A percentile compares a stretch with the other conserved stretches of the same genome.
phyloP scores from a whole-genome alignment of 371 early-diverging fungal species.

The Phascolomyces articulosus region DNA sequence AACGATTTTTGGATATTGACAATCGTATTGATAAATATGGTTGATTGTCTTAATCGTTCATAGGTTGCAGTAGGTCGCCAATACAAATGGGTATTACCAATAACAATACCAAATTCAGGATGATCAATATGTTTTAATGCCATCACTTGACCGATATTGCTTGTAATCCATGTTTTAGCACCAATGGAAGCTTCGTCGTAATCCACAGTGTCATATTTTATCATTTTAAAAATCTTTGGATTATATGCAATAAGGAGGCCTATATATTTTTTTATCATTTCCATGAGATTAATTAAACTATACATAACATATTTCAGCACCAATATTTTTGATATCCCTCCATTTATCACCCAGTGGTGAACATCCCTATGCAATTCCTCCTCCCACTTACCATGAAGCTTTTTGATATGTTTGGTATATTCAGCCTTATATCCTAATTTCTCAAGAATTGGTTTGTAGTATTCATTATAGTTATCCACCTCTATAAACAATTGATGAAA shows the following conservation, averaged over 20 bases:
- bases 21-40: constrained; percentile 30
- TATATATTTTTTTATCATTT: neutral
- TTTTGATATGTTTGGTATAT: constrained; percentile 33
- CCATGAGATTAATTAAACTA: neutral
- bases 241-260: constrained; percentile 42
- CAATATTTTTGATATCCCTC: too few species aligned
- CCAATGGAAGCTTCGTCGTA: constrained; percentile 45
- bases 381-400: constrained; percentile 41
- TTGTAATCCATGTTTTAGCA: constrained; percentile 52
- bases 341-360: neutral
- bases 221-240: constrained; percentile 29
- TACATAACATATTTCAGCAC: too few species aligned
- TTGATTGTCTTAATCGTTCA: constrained; percentile 55
- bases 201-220: constrained; percentile 43
- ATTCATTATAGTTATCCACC: constrained; percentile 42
- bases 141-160: constrained; percentile 54
- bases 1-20: constrained; percentile 22
- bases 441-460: constrained; percentile 28
- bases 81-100: constrained; percentile 54
- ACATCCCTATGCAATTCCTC: neutral
- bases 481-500: constrained; percentile 20
- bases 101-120: constrained; percentile 26
- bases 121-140: constrained; percentile 27
- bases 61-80: constrained; percentile 65
- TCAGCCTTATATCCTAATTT: constrained; percentile 37